A percentile compares a stretch with the other conserved stretches of the same genome.
Conservation (phyloP, 495 filamentous ascomycete species). For the Aspergillus baeticus region DNA sequence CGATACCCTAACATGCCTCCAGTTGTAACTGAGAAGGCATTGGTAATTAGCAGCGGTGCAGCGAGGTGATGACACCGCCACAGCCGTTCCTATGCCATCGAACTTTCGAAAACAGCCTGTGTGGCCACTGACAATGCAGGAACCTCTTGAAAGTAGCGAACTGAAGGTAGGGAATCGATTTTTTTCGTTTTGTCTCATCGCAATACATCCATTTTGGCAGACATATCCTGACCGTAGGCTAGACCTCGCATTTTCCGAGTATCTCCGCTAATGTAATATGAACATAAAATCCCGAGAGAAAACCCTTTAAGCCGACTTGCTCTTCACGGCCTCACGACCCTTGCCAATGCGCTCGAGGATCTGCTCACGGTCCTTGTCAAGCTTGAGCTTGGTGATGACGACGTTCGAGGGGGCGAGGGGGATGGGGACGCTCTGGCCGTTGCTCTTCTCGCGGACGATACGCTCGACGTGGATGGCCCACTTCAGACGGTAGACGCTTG, state of each 20-base stretch:
- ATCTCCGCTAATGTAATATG: background rate
- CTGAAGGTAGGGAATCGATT: background rate
- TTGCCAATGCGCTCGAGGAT: slow-evolving; percentile 9
- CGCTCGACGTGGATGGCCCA: slow-evolving; percentile 92
- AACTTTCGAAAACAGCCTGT: too few relatives aligned
- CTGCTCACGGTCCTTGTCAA: slow-evolving; percentile 91
- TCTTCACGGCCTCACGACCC: slow-evolving; percentile 9
- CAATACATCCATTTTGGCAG: background rate
- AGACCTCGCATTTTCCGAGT: too few relatives aligned
- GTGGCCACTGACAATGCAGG: too few relatives aligned
- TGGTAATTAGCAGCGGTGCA: too few relatives aligned
- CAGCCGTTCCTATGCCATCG: too few relatives aligned
- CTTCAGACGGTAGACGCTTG: slow-evolving; percentile 95
- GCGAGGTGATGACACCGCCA: too few relatives aligned
- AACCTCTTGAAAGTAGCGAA: background rate
- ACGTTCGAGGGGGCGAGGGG: slow-evolving; percentile 90
- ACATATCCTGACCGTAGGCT: background rate
- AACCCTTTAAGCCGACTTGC: slow-evolving; percentile 2
- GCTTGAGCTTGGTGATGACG: slow-evolving; percentile 94
- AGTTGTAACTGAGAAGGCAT: too few relatives aligned
- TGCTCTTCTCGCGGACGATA: slow-evolving; percentile 89
- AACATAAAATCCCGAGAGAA: background rate
- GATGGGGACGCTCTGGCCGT: slow-evolving; percentile 85
- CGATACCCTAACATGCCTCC: too few relatives aligned
- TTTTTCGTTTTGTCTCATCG: background rate